Conservation (phyloP, 1,284 basidiomycete species). For the Ceratobasidium sp. region DNA sequence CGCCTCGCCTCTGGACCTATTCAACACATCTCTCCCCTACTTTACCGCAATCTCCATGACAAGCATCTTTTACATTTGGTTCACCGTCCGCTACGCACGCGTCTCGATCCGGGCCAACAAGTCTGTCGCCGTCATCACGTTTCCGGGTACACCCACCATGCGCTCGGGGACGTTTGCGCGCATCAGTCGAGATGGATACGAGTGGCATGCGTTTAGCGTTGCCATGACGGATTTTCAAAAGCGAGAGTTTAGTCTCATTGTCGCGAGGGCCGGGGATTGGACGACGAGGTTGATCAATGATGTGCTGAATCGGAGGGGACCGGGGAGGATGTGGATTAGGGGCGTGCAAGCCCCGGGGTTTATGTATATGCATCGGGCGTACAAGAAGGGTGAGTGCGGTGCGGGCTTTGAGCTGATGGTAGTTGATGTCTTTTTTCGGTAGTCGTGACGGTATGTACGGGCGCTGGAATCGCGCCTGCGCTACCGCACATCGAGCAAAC, state of each 20-base stretch:
- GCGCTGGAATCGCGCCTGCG: constrained; percentile 40
- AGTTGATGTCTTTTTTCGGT: neutral
- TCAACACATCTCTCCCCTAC: constrained; percentile 31
- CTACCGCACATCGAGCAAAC: constrained; percentile 38
- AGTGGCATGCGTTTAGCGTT: constrained; percentile 43
- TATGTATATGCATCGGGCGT: constrained; percentile 44
- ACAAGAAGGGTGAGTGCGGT: constrained; percentile 32
- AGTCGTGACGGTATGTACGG: constrained; percentile 43
- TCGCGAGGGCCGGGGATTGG: constrained; percentile 33
- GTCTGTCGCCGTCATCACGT: constrained; percentile 27
- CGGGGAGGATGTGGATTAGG: constrained; percentile 36
- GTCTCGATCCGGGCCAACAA: constrained; percentile 33
- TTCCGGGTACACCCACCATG: constrained; percentile 34
- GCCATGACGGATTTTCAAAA: constrained; percentile 36
- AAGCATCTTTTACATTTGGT: constrained; percentile 39
- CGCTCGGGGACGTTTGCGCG: constrained; percentile 27
- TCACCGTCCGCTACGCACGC: constrained; percentile 26
- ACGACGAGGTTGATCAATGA: constrained; percentile 33
- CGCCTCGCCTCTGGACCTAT: neutral
- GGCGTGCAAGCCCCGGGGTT: constrained; percentile 36
- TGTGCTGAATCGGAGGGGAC: constrained; percentile 4
- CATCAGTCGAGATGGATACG: constrained; percentile 29
- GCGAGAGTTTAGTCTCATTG: constrained; percentile 37
- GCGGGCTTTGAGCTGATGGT: neutral
- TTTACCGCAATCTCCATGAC: constrained; percentile 12